Evolutionary conservation across 2,329 filamentous ascomycete genomes (phyloP), one percentile per base, ranked within the genome.

Genomic region (Clarireedia paspali): DNA sequence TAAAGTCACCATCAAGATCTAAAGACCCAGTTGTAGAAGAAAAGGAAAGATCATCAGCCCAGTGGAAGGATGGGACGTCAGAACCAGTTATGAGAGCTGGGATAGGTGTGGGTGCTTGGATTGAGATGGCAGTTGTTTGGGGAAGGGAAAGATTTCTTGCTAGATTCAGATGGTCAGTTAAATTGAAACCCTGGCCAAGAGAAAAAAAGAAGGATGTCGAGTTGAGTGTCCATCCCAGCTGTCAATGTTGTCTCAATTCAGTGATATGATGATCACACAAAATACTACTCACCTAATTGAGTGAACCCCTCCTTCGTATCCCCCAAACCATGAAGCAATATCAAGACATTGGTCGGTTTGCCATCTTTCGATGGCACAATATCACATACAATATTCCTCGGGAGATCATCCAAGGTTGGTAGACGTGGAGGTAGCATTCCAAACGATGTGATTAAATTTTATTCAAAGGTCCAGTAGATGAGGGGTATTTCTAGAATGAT

Each of bases 311-410:
- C 63, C 50, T 82, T 74, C 12, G 77, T 82, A 68, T 88, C 85
- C 49, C 85, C 85, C 17, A 88, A 75, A 57, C 85, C 84, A 67
- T 88, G 85, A 4, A 88, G 77, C 36, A 88, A 78, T 64, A 88
- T 71, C 45, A 88, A 77, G 60, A 87, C 71, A 67, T 87, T 88
- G 23, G 79, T 70, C 4, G 72, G 68, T 20, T 75, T 71, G 54
- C 72, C 52, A 53, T 56, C 66, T 57, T 59, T 65, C 47, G 64
- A 67, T 50, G 62, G 70, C 59, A 66, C 61, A 30, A 71, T 66
- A 50, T 60, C 62, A 48, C 63, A 70, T 62, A 51, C 70, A 59
- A 64, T 70, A 70, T 67, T 76, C 14, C 72, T 57, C 12, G 78
- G 74, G 60, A 81, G 79, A 66, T 80, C 75, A 53, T 72, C 65